Percentiles rank a stretch among this genome's conserved stretches.
Conservation (phyloP, 2,329 filamentous ascomycete species). For the Delphinella strobiligena region DNA sequence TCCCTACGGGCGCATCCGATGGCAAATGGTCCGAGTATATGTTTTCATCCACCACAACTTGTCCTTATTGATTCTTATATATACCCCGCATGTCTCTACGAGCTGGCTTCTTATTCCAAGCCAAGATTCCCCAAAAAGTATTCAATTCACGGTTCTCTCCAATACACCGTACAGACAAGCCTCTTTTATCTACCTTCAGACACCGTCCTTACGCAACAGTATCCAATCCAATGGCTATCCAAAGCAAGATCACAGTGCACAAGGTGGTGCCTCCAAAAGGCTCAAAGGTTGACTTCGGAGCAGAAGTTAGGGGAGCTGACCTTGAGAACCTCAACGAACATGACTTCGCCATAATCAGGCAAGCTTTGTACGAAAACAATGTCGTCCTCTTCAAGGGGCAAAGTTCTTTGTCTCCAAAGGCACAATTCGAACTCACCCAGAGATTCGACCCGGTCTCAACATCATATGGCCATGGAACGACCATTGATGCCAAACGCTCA, state of each 20-base stretch:
- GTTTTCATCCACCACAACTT: too few species aligned
- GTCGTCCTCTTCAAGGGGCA: conserved; percentile 63
- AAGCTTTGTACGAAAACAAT: conserved; percentile 56
- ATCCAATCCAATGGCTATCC: conserved; percentile 6
- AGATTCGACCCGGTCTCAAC: conserved; percentile 56
- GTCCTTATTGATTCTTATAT: too few species aligned
- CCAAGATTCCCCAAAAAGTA: too few species aligned
- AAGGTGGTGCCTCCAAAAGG: conserved; percentile 12
- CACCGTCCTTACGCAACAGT: background rate
- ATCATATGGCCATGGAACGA: conserved; percentile 66
- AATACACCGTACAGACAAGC: too few species aligned
- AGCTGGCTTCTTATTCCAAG: too few species aligned
- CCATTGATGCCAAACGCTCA: conserved; percentile 50
- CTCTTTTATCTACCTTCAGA: background rate
- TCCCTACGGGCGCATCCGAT: too few species aligned
- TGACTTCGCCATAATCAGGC: conserved; percentile 51
- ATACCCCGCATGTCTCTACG: too few species aligned
- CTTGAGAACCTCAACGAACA: conserved; percentile 32
- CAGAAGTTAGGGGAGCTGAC: conserved; percentile 17
- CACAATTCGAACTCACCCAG: conserved; percentile 62
- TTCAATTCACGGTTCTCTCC: too few species aligned
- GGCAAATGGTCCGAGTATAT: too few species aligned
- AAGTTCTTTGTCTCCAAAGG: conserved; percentile 49
- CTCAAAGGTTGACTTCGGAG: conserved; percentile 16
- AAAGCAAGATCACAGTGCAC: conserved; percentile 16